phyloP scores from a whole-genome alignment of 2,329 filamentous ascomycete species.

The Penicillium vulpinum region DNA sequence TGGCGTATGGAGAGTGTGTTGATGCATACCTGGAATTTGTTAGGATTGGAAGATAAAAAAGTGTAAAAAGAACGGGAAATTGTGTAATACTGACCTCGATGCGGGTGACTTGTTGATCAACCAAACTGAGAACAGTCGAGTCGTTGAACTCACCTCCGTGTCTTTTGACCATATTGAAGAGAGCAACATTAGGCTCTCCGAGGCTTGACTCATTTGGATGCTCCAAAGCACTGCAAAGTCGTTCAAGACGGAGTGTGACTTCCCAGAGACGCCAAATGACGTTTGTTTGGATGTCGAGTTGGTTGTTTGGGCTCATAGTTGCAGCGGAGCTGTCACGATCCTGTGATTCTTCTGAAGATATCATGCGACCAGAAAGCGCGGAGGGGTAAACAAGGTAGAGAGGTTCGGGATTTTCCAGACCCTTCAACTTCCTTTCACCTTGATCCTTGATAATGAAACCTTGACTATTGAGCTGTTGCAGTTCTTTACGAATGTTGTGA shows the following conservation, averaged over 20 bases:
- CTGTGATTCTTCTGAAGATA: slow-evolving; percentile 50
- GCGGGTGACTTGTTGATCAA: slow-evolving; percentile 92
- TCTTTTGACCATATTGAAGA: slow-evolving; percentile 72
- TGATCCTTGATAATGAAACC: slow-evolving; percentile 97
- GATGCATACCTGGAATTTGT: slow-evolving; percentile 67
- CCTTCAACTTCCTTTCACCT: slow-evolving; percentile 92
- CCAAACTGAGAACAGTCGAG: slow-evolving; percentile 79
- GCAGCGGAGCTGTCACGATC: slow-evolving; percentile 48
- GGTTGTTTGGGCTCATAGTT: slow-evolving; percentile 62
- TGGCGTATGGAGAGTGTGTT: slow-evolving; percentile 77
- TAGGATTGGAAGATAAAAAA: neutral
- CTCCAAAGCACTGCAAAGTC: slow-evolving; percentile 88
- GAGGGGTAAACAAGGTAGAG: slow-evolving; percentile 96
- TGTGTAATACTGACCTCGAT: slow-evolving; percentile 73
- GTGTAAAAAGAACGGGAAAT: neutral
- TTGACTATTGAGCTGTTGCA: slow-evolving; percentile 81
- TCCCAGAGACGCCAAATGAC: slow-evolving; percentile 88
- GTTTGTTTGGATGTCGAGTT: slow-evolving; percentile 78
- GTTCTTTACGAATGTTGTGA: slow-evolving; percentile 79
- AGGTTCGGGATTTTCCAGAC: slow-evolving; percentile 93
- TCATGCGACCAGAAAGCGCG: slow-evolving; percentile 70
- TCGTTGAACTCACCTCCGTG: slow-evolving; percentile 85
- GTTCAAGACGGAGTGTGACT: slow-evolving; percentile 84
- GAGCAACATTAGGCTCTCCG: slow-evolving; percentile 76
- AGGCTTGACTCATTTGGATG: slow-evolving; percentile 62